Conservation (phyloP, 129 eudicot genomes). For the Saussurea involucrata region DNA sequence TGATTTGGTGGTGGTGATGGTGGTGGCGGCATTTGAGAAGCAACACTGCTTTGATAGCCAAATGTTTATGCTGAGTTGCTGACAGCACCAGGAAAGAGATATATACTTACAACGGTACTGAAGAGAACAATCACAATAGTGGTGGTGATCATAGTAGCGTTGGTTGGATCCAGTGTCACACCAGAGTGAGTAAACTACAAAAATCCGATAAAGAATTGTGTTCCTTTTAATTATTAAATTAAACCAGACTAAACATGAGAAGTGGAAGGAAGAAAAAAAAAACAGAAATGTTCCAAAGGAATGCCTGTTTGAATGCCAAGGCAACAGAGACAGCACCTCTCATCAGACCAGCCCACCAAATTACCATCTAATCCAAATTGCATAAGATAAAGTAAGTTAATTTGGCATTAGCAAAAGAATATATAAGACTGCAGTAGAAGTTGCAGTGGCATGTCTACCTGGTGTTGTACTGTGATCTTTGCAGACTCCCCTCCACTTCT, state of each 20-base stretch:
- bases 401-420: not conserved
- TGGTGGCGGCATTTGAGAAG: not conserved
- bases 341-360: slow-evolving; percentile 99
- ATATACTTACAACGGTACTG: slow-evolving; percentile 62
- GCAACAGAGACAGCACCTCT: slow-evolving; percentile 96
- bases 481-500: slow-evolving; percentile 48
- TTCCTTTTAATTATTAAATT: not conserved
- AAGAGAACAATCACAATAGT: slow-evolving; percentile 78
- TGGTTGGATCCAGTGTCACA: slow-evolving; percentile 55
- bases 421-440: not conserved
- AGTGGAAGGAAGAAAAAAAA: not conserved
- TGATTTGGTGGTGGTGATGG: no score
- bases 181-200: slow-evolving; percentile 81
- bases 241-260: not conserved
- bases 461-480: slow-evolving; percentile 54
- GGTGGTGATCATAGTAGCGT: slow-evolving; percentile 80
- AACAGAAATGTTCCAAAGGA: not conserved
- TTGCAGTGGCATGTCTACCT: slow-evolving; percentile 39
- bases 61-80: not conserved
- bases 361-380: slow-evolving; percentile 44
- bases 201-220: not conserved
- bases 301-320: slow-evolving; percentile 91
- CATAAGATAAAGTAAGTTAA: not conserved
- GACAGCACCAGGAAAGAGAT: not conserved
- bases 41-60: not conserved